Conservation (phyloP, 257 asterid genomes). For the Nyctanthes arbortristis region DNA sequence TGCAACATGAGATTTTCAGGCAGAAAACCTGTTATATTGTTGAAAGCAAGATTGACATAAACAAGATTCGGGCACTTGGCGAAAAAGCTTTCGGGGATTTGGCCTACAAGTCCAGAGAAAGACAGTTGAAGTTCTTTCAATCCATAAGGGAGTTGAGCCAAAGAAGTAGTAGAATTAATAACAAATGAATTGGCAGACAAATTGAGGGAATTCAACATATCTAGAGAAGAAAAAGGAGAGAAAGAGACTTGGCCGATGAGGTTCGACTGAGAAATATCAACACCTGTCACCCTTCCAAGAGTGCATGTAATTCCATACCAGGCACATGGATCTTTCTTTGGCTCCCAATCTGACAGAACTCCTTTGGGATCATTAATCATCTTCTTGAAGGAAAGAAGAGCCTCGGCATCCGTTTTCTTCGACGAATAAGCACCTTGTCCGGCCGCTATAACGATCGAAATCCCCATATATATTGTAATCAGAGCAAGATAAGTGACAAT, state of each 20-base stretch:
- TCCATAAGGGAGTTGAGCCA: conserved; percentile 57
- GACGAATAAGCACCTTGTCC: conserved; percentile 27
- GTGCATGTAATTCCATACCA: conserved; percentile 75
- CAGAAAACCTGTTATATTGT: conserved; percentile 61
- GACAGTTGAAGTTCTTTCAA: conserved; percentile 68
- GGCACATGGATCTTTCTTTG: conserved; percentile 54
- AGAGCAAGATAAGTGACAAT: conserved; percentile 26
- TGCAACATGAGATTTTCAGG: conserved; percentile 52
- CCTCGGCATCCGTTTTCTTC: conserved; percentile 56
- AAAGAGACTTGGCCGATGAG: conserved; percentile 65
- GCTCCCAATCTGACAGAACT: conserved; percentile 64
- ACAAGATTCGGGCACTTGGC: conserved; percentile 62
- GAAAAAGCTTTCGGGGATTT: conserved; percentile 55
- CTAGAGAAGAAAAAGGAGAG: conserved; percentile 53
- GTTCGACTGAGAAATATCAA: conserved; percentile 73
- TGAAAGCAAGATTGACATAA: conserved; percentile 74
- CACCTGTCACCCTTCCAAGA: conserved; percentile 51
- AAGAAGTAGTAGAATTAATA: conserved; percentile 52
- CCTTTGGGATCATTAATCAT: conserved; percentile 69
- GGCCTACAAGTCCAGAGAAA: conserved; percentile 59
- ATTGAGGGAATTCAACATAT: conserved; percentile 60
- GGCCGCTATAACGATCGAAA: conserved; percentile 14
- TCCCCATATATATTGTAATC: conserved; percentile 17
- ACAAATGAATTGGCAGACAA: conserved; percentile 63
- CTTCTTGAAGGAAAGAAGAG: conserved; percentile 79